Evolutionary conservation across 148 eudicot species (phyloP), one percentile per base, ranked within the genome.

Genomic region (Fagopyrum esculentum): DNA sequence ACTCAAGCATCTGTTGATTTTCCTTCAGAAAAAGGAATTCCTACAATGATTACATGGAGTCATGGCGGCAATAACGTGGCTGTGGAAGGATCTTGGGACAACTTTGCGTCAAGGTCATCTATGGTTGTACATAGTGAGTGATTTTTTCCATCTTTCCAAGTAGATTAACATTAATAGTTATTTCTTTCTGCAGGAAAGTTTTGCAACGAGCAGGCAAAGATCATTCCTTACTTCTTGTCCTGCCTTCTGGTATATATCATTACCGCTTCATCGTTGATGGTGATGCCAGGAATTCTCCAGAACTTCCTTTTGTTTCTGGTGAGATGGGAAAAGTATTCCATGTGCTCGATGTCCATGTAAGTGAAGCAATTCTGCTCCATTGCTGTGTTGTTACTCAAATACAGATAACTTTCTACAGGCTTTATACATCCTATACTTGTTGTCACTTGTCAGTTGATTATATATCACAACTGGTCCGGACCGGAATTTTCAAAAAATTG

Each of bases 51-150:
- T 76, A 87, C 87, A 12, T 93, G 98, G 98, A 85, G 83, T 80
- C 87, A 83, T 75, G 98, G 91, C 75, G 98, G 94, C 59, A 93
- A 84, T 77, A 78, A 82, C 71, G 90, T 93, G 73, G 82, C 90
- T 3, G 94, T 93, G 54, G 94, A 91, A 76, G 98, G 98, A 73
- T 91, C 98, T 44, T 93, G 98, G 98, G 98, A 91, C 78, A 83
- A 88, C 83, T 93, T 94, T 94, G 78, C 74, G 70, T 83, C 97
- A 57, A 88, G 94, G 98, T 89, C 77, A 78, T 63, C 68, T 57
- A 55, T 43, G 56, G 44, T 61, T 47, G 44, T 22, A 26, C 4
- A 22, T 35, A 40, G 7, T 15, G 45, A 12, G 2, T 7, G 9
- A 8, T 13, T 19, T 12, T 75, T 63, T 13, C 13, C 30, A 35